Conservation (phyloP, 495 filamentous ascomycete genomes). For the Aspergillus avenaceus region DNA sequence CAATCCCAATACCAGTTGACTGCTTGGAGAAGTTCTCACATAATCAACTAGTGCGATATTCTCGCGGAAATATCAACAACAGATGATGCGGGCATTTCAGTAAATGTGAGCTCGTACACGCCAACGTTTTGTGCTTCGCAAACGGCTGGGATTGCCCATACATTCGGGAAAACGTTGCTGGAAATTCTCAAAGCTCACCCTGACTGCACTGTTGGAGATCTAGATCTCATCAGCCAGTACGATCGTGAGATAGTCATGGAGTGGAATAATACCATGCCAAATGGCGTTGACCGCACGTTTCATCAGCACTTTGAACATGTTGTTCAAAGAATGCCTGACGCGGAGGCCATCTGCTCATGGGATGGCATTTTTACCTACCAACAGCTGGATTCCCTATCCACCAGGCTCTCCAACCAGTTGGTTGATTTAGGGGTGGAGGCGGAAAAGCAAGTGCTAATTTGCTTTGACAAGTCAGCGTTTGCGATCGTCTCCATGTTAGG, state of each 20-base stretch:
- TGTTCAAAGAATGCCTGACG: slow-evolving; percentile 4
- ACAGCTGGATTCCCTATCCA: slow-evolving; percentile 21
- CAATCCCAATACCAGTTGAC: too few relatives aligned
- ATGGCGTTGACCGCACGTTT: slow-evolving; percentile 1
- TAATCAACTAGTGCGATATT: too few relatives aligned
- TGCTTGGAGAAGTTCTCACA: too few relatives aligned
- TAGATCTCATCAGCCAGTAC: slow-evolving; percentile 1
- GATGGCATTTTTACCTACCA: slow-evolving; percentile 33
- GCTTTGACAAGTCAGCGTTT: slow-evolving; percentile 42
- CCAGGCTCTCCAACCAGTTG: slow-evolving; percentile 19
- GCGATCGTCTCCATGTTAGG: slow-evolving; percentile 33
- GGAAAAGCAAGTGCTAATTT: slow-evolving; percentile 37
- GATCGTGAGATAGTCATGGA: slow-evolving; percentile 4
- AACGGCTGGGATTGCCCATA: too few relatives aligned
- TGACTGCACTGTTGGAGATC: too few relatives aligned
- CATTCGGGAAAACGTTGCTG: too few relatives aligned
- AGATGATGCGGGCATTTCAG: too few relatives aligned
- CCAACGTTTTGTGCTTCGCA: too few relatives aligned
- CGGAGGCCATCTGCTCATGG: slow-evolving; percentile 29
- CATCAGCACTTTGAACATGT: slow-evolving; percentile 17
- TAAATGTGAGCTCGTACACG: too few relatives aligned
- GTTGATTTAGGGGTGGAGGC: neutral
- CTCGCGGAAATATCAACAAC: too few relatives aligned
- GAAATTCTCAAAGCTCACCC: too few relatives aligned
- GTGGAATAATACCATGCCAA: slow-evolving; percentile 8